Evolutionary conservation across 768 basidiomycete genomes (phyloP).

Genomic region (Leccinum rimulosum): DNA sequence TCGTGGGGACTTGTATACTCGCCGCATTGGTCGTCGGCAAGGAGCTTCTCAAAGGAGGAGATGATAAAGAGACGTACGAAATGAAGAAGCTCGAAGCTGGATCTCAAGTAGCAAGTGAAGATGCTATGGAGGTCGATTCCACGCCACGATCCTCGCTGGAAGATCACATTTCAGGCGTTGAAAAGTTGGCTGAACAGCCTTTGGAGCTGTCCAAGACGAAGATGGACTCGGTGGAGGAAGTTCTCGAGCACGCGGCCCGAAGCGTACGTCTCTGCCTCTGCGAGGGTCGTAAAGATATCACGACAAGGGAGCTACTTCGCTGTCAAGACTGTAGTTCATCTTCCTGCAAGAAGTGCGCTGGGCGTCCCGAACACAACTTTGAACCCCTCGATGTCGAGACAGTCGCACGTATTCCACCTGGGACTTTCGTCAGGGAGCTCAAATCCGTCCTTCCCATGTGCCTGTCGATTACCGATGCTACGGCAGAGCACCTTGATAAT

Average conservation of each 20-base stretch:
- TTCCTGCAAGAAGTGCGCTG: conserved; percentile 84
- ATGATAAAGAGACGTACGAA: conserved; percentile 68
- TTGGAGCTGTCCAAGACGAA: conserved; percentile 66
- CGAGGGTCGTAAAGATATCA: conserved; percentile 82
- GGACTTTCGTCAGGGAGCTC: conserved; percentile 69
- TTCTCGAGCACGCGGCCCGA: conserved; percentile 62
- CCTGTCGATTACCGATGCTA: conserved; percentile 54
- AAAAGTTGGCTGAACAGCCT: conserved; percentile 57
- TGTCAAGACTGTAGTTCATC: conserved; percentile 78
- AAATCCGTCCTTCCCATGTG: conserved; percentile 88
- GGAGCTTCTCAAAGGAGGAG: conserved; percentile 63
- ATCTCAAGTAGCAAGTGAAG: conserved; percentile 30
- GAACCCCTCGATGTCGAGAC: conserved; percentile 47
- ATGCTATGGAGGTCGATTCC: conserved; percentile 51
- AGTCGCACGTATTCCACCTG: conserved; percentile 65
- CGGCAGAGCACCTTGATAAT: conserved; percentile 47
- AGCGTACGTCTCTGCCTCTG: conserved; percentile 86
- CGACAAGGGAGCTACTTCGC: conserved; percentile 57
- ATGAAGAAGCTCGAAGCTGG: conserved; percentile 46
- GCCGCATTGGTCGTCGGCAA: conserved; percentile 71
- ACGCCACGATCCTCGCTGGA: conserved; percentile 31
- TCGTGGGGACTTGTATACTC: conserved; percentile 87
- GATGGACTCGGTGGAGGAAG: conserved; percentile 44
- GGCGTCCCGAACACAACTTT: conserved; percentile 86
- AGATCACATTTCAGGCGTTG: conserved; percentile 69